phyloP scores from a whole-genome alignment of 805 yeast species.

The Zygosaccharomyces pseudorouxii region DNA sequence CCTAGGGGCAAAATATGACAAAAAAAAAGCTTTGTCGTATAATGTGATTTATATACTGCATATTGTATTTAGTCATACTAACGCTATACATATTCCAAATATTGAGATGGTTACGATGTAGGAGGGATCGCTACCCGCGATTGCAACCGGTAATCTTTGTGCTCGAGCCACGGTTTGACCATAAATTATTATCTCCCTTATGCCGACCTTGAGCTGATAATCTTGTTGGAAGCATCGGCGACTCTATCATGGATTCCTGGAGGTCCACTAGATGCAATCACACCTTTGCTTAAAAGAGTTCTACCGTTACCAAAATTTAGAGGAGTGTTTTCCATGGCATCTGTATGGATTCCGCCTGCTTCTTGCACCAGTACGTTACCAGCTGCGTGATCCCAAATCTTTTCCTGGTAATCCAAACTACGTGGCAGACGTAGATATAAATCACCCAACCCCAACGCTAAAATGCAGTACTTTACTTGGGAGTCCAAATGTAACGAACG shows the following conservation, averaged over 20 bases:
- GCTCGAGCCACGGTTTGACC: no score
- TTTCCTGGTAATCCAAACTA: slow-evolving; percentile 71
- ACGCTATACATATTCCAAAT: no score
- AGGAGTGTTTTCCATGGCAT: slow-evolving; percentile 60
- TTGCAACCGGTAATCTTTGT: no score
- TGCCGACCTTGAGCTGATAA: slow-evolving; percentile 19
- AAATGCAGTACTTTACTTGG: slow-evolving; percentile 91
- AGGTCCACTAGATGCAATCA: slow-evolving; percentile 67
- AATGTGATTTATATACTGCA: background rate
- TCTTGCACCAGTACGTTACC: slow-evolving; percentile 84
- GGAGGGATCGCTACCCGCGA: no score
- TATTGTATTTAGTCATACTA: no score
- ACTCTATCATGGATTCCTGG: slow-evolving; percentile 24
- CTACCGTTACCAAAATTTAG: slow-evolving; percentile 87
- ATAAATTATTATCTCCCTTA: background rate
- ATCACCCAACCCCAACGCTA: slow-evolving; percentile 89
- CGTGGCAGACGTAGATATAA: slow-evolving; percentile 86
- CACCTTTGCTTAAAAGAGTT: slow-evolving; percentile 75
- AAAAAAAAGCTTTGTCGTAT: background rate
- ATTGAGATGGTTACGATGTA: no score
- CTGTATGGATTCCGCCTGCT: slow-evolving; percentile 89
- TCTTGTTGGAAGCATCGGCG: slow-evolving; percentile 24
- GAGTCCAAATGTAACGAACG: slow-evolving; percentile 82
- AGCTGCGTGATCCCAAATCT: slow-evolving; percentile 99
- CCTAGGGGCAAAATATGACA: slow-evolving; percentile 1